phyloP scores from a whole-genome alignment of 805 yeast genomes.

The Kodamaea kaohsiungensis region DNA sequence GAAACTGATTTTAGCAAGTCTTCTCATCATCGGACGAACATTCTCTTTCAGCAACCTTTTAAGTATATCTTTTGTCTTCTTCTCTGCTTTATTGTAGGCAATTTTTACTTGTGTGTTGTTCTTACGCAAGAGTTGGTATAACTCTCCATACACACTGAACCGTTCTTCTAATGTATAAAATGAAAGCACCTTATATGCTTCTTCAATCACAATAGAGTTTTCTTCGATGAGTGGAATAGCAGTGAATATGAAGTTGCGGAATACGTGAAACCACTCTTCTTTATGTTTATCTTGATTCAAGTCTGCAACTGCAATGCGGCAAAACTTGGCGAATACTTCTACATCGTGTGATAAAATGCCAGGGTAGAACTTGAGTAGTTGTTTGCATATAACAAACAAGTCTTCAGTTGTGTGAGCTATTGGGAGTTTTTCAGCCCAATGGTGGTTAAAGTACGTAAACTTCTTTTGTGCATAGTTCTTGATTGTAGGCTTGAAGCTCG shows the following conservation, averaged over 20 bases:
- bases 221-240: slow-evolving; percentile 52
- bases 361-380: slow-evolving; percentile 52
- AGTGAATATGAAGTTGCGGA: slow-evolving; percentile 68
- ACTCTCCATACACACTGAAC: slow-evolving; percentile 79
- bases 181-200: slow-evolving; percentile 55
- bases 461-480: slow-evolving; percentile 24
- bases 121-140: slow-evolving; percentile 58
- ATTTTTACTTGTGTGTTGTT: slow-evolving; percentile 55
- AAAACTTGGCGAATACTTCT: slow-evolving; percentile 53
- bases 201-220: slow-evolving; percentile 61
- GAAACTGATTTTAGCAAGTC: slow-evolving; percentile 68
- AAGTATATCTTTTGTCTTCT: slow-evolving; percentile 72
- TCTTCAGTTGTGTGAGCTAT: slow-evolving; percentile 39
- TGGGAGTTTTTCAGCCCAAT: slow-evolving; percentile 50
- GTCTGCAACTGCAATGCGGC: slow-evolving; percentile 50
- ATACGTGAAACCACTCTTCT: slow-evolving; percentile 55
- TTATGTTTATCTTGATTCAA: slow-evolving; percentile 2
- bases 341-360: slow-evolving; percentile 52
- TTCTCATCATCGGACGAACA: slow-evolving; percentile 68
- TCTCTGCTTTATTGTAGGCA: slow-evolving; percentile 67
- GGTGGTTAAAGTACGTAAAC: slow-evolving; percentile 42
- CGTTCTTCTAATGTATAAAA: slow-evolving; percentile 61
- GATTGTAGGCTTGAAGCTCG: slow-evolving; percentile 34
- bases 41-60: slow-evolving; percentile 84
- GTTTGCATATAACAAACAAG: slow-evolving; percentile 48